Base-by-base conservation (phyloP, 257 asterid genomes). In the Solanum raphanifolium region DNA sequence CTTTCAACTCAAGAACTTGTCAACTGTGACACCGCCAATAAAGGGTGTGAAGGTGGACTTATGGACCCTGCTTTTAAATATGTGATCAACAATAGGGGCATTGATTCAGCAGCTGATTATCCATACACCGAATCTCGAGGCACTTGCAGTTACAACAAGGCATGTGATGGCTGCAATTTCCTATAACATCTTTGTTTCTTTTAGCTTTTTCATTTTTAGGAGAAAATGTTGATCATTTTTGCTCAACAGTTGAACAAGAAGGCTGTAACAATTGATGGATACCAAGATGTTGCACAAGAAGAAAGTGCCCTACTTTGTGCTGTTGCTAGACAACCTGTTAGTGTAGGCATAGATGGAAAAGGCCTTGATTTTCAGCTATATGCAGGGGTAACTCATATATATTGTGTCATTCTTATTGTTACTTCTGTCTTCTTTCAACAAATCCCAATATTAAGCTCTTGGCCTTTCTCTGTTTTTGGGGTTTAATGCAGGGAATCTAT, bases 41-140 rank as follows among this genome's bases (percentile, higher is more conserved):
- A 90, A n/a, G 91, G 90, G 2, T 90, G 92, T 83, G 76, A 90
- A 5, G 91, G 92, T 43, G 92, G 93, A 78, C 62, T 8, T 36
- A 91, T 90, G 90, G 88, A 88, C 81, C 36, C 43, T 86, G 91
- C 91, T 35, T 90, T 90, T 74, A 86, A 89, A 38, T 91, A 89
- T 89, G 90, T 89, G 75, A 71, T 90, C 46, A 32, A 46, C 79
- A 90, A 89, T 71, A 85, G 88, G 8, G 93, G 93, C 23, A 86
- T 91, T 38, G 87, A 84, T 84, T n/a, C 91, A 16, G 90, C 88
- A 86, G 46, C 87, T 36, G 66, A 90, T 73, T 89, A 89, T 78
- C 91, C 91, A 18, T 90, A 90, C 34, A 86, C 15, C 27, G 90
- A 72, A n/a, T n/a, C 39, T 18, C 74, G 66, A 83, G 85, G 87